Percentiles rank a stretch among this genome's conserved stretches.
Conservation (phyloP, 2,329 filamentous ascomycete species). For the Pseudopithomyces chartarum region DNA sequence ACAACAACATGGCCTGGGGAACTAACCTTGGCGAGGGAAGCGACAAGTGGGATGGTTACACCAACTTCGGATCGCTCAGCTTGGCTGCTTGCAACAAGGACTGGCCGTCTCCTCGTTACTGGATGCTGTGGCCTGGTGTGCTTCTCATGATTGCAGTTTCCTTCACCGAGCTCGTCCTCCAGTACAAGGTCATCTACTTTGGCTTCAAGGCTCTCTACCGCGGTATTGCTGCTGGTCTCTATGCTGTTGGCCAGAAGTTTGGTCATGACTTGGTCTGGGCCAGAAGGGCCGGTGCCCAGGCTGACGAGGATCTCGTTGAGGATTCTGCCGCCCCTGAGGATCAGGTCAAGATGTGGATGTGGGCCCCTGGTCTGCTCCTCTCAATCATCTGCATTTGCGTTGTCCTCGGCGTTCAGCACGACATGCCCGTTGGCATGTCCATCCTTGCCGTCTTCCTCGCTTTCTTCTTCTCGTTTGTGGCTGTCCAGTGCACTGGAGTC, state of each 20-base stretch:
- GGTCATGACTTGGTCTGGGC: constrained; percentile 54
- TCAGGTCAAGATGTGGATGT: constrained; percentile 60
- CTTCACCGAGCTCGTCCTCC: constrained; percentile 52
- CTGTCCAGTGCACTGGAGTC: constrained; percentile 65
- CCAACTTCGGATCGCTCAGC: constrained; percentile 48
- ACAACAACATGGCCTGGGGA: constrained; percentile 57
- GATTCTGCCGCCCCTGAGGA: constrained; percentile 56
- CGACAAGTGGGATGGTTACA: constrained; percentile 52
- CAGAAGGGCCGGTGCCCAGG: constrained; percentile 46
- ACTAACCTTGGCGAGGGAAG: constrained; percentile 30
- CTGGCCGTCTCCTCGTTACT: constrained; percentile 56
- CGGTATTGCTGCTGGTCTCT: constrained; percentile 51
- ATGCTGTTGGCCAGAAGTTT: constrained; percentile 44
- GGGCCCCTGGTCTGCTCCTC: constrained; percentile 54
- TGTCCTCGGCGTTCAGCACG: constrained; percentile 59
- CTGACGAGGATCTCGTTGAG: constrained; percentile 52
- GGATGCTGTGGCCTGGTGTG: constrained; percentile 59
- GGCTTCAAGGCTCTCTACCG: constrained; percentile 58
- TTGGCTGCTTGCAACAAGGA: constrained; percentile 45
- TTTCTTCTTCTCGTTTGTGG: constrained; percentile 66
- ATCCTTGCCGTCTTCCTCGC: constrained; percentile 62
- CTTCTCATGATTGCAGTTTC: constrained; percentile 57
- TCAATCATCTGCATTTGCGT: constrained; percentile 58
- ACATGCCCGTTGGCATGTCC: constrained; percentile 62
- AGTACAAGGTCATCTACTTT: constrained; percentile 52